Conservation (phyloP, 495 filamentous ascomycete genomes). For the Symbiotaphrina buchneri region DNA sequence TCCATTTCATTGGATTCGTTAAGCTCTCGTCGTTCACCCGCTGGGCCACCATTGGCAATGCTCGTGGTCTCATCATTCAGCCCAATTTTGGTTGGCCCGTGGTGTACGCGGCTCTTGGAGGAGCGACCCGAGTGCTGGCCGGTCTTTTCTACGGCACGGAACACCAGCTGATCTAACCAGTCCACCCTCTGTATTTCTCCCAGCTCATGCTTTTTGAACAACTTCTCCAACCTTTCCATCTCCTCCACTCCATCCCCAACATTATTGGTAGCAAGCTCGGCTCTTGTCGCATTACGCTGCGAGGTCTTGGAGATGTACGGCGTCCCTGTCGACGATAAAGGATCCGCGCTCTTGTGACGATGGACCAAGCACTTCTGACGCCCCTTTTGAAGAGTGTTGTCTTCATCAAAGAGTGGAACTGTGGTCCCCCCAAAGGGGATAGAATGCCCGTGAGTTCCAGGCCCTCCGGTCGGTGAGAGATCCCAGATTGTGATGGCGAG, state of each 20-base stretch:
- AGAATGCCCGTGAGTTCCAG: constrained; percentile 42
- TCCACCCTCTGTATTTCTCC: constrained; percentile 79
- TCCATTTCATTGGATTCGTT: constrained; percentile 15
- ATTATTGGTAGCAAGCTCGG: constrained; percentile 14
- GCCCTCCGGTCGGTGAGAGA: constrained; percentile 50
- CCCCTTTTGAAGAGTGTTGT: constrained; percentile 75
- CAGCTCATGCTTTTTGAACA: constrained; percentile 98
- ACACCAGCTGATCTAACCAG: constrained; percentile 89
- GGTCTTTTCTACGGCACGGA: constrained; percentile 62
- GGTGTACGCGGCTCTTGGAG: constrained; percentile 7
- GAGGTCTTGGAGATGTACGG: constrained; percentile 33
- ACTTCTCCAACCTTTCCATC: constrained; percentile 56
- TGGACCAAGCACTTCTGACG: constrained; percentile 80
- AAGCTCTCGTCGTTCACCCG: background rate
- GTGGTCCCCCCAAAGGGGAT: constrained; percentile 91
- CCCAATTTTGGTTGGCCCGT: constrained; percentile 1
- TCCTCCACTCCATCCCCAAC: constrained; percentile 43
- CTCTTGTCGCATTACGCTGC: constrained; percentile 22
- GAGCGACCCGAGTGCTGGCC: constrained; percentile 23
- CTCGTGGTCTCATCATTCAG: background rate
- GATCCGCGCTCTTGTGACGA: constrained; percentile 66
- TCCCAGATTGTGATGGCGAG: constrained; percentile 95
- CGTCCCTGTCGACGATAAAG: constrained; percentile 57
- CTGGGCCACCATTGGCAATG: constrained; percentile 4
- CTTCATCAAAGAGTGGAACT: constrained; percentile 68